These are phyloP conservation scores for Trametes polyzona DNA, from an alignment of 1,284 basidiomycete species.

Conservation along the genomic window DNA sequence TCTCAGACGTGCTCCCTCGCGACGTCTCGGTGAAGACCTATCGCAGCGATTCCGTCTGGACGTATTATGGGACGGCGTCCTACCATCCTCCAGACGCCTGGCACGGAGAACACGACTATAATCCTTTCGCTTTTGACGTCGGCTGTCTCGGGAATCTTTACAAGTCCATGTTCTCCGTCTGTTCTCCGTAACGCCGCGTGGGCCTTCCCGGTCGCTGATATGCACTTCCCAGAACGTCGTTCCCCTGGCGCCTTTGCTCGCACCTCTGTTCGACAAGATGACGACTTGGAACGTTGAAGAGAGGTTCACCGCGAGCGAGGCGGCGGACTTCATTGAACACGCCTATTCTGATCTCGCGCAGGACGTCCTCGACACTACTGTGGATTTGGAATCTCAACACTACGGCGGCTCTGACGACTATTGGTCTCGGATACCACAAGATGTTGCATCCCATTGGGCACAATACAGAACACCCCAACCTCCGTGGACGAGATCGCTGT, in stretches of 20 bases:
- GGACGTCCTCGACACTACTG: not conserved
- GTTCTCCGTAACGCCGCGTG: not conserved
- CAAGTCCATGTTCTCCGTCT: not conserved
- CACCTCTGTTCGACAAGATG: constrained; percentile 6
- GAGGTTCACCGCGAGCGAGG: not conserved
- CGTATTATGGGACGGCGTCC: not conserved
- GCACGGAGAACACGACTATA: not conserved
- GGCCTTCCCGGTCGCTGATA: not conserved
- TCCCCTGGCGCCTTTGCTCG: not conserved
- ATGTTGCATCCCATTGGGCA: not conserved
- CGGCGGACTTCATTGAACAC: not conserved
- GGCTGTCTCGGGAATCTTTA: constrained; percentile 7
- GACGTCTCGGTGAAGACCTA: not conserved
- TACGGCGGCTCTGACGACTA: not conserved
- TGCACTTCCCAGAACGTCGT: not conserved
- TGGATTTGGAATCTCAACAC: not conserved
- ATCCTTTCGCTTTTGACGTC: constrained; percentile 16
- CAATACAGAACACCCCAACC: not conserved
- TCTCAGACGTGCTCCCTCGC: not conserved
- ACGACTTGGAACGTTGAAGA: not conserved
- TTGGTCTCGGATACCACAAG: not conserved
- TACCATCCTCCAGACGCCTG: constrained; percentile 2
- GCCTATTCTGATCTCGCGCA: not conserved
- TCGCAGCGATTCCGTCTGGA: not conserved
- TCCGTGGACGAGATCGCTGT: not conserved